phyloP scores from a whole-genome alignment of 169 alveolate genomes.

The Babesia sp. region DNA sequence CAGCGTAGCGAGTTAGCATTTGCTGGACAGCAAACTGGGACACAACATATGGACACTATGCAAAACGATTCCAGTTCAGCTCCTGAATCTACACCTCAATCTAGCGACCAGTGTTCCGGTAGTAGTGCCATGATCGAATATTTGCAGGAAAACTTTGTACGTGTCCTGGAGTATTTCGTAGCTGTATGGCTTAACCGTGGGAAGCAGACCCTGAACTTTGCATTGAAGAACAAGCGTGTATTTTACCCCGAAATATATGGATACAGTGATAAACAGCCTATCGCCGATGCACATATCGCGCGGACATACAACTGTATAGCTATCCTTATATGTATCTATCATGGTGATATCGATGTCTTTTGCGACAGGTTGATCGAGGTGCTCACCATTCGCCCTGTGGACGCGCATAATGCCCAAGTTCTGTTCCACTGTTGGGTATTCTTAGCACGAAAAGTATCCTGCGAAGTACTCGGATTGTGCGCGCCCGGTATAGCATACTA shows the following conservation, averaged over 20 bases:
- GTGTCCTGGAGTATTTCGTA: conserved; percentile 43
- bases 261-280: conserved; percentile 10
- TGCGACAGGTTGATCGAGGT: conserved; percentile 61
- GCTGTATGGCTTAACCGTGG: conserved; percentile 44
- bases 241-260: conserved; percentile 51
- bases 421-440: conserved; percentile 40
- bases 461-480: conserved; percentile 4
- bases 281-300: conserved; percentile 4
- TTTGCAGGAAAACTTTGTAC: conserved; percentile 42
- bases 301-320: conserved; percentile 50
- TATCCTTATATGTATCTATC: conserved; percentile 15
- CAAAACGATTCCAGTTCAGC: neutral
- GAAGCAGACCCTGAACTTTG: conserved; percentile 17
- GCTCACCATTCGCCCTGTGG: conserved; percentile 7
- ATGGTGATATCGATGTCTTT: conserved; percentile 49
- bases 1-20: neutral
- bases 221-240: conserved; percentile 38
- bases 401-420: neutral
- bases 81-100: neutral
- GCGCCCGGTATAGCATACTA: conserved; percentile 56
- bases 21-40: neutral
- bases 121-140: conserved; percentile 6
- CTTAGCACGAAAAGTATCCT: conserved; percentile 12
- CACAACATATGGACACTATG: conserved; percentile 3
- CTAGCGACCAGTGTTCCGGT: neutral